These are phyloP conservation scores for Neoboletus magnificus DNA, from an alignment of 768 basidiomycete genomes.

Conservation along the genomic window DNA sequence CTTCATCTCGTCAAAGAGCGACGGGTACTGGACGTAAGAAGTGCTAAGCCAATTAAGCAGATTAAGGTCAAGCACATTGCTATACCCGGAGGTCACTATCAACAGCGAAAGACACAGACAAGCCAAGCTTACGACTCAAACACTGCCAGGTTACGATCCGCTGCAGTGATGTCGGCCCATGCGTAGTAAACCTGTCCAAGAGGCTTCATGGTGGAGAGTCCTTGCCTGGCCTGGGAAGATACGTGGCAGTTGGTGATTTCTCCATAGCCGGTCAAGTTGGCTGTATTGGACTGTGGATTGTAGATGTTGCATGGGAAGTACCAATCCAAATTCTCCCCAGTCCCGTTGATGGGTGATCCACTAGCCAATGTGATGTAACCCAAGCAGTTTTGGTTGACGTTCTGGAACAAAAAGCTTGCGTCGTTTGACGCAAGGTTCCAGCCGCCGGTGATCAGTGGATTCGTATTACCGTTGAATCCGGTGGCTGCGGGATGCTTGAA, in stretches of 20 bases:
- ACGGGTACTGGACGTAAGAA: slow-evolving; percentile 78
- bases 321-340: slow-evolving; percentile 70
- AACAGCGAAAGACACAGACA: neutral
- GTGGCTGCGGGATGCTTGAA: slow-evolving; percentile 79
- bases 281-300: slow-evolving; percentile 63
- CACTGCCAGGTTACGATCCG: slow-evolving; percentile 81
- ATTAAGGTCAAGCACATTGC: slow-evolving; percentile 83
- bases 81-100: slow-evolving; percentile 31
- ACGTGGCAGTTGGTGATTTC: slow-evolving; percentile 70
- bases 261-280: slow-evolving; percentile 70
- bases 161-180: slow-evolving; percentile 78
- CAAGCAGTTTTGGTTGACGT: slow-evolving; percentile 78
- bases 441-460: slow-evolving; percentile 74
- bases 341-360: slow-evolving; percentile 68
- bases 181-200: slow-evolving; percentile 91
- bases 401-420: slow-evolving; percentile 94
- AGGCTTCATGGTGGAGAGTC: slow-evolving; percentile 48
- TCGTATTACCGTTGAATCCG: slow-evolving; percentile 73
- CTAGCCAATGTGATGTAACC: slow-evolving; percentile 69
- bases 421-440: slow-evolving; percentile 87
- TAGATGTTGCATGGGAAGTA: slow-evolving; percentile 97
- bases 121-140: slow-evolving; percentile 75
- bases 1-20: slow-evolving; percentile 77
- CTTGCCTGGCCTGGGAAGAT: slow-evolving; percentile 46
- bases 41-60: slow-evolving; percentile 82